Evolutionary conservation across 2,329 filamentous ascomycete genomes (phyloP).

Genomic region (Fusarium newnesense): DNA sequence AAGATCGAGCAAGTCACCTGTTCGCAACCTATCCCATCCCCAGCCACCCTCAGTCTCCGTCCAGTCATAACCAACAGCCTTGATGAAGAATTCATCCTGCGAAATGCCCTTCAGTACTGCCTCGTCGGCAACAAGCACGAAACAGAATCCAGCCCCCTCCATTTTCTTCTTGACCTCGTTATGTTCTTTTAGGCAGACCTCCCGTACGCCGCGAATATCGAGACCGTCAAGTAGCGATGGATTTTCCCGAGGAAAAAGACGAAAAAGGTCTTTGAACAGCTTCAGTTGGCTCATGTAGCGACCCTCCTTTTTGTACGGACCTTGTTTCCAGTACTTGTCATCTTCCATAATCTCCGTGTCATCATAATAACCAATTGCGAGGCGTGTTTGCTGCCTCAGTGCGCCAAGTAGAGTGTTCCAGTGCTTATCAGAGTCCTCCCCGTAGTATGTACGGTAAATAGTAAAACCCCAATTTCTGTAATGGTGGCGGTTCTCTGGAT

Average conservation of each 20-base stretch:
- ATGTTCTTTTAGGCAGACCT: not conserved
- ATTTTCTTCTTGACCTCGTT: not conserved
- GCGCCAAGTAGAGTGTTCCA: slow-evolving; percentile 4
- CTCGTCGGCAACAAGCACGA: slow-evolving; percentile 15
- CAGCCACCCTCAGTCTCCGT: not conserved
- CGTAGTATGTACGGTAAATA: slow-evolving; percentile 19
- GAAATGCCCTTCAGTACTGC: slow-evolving; percentile 3
- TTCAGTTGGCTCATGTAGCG: not conserved
- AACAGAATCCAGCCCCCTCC: not conserved
- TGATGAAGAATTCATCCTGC: not conserved
- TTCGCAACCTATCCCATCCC: not conserved
- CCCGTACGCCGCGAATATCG: not conserved
- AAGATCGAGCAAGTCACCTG: not conserved
- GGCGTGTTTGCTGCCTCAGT: slow-evolving; percentile 1
- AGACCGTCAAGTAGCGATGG: not conserved
- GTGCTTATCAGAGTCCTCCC: not conserved
- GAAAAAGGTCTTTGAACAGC: not conserved
- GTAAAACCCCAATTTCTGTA: slow-evolving; percentile 17
- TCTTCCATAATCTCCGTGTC: not conserved
- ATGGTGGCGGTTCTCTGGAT: slow-evolving; percentile 7
- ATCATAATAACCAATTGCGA: slow-evolving; percentile 1
- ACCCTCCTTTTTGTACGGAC: not conserved
- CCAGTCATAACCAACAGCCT: not conserved
- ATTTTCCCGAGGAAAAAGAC: not conserved
- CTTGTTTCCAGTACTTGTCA: not conserved